Percentiles rank a stretch among this genome's conserved stretches.
These are phyloP conservation scores for Suillus occidentalis DNA, from an alignment of 768 basidiomycete genomes.

Conservation along the genomic window DNA sequence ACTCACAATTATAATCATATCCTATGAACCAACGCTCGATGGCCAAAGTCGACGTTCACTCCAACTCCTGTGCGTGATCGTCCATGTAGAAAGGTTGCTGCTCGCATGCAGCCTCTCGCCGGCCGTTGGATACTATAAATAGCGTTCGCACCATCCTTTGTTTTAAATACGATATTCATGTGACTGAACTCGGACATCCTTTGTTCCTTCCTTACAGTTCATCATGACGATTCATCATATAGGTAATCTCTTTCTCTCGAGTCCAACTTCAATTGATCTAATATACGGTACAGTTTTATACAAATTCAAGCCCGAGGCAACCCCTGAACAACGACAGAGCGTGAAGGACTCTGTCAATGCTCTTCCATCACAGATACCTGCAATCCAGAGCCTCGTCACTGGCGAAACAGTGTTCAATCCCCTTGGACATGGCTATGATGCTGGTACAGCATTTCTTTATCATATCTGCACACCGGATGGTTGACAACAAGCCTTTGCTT, in stretches of 20 bases:
- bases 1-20: too few relatives aligned
- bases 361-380: slow-evolving; percentile 18
- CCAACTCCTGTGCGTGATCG: not conserved
- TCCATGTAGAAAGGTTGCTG: too few relatives aligned
- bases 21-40: too few relatives aligned
- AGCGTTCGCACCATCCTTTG: not conserved
- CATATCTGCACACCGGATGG: not conserved
- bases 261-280: not conserved
- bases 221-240: slow-evolving; percentile 17
- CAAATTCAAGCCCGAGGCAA: slow-evolving; percentile 23
- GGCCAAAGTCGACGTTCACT: too few relatives aligned
- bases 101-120: too few relatives aligned
- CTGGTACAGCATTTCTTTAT: slow-evolving; percentile 15
- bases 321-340: slow-evolving; percentile 9
- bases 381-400: slow-evolving; percentile 13
- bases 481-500: not conserved
- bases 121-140: not conserved
- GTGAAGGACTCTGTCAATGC: slow-evolving; percentile 3
- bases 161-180: not conserved
- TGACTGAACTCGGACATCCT: not conserved
- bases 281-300: slow-evolving; percentile 15
- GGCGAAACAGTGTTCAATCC: slow-evolving; percentile 20
- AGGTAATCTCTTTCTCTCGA: slow-evolving; percentile 10
- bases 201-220: not conserved
- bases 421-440: slow-evolving; percentile 23